Evolutionary conservation across 805 yeast species (phyloP), one percentile per base, ranked within the genome.

Genomic region (Lachancea dasiensis): DNA sequence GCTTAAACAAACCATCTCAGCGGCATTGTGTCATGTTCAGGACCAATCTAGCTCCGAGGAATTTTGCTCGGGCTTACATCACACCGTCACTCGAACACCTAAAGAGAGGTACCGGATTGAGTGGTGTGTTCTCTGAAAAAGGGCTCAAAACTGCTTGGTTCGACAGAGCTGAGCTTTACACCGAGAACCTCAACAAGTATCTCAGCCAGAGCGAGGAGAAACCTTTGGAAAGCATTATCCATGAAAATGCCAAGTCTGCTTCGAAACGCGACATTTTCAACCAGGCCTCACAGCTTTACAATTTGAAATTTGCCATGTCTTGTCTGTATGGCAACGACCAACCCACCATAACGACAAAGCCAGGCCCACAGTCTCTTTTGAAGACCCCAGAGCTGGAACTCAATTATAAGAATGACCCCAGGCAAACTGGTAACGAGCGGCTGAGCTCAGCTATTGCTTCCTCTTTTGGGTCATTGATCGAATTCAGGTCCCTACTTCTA

Each of bases 391-490:
- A 56, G 4, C 32, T 58, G 21, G 41, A 52, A 5, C 37, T 50
- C 6, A 44, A 42, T 24, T 59, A 59, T 30, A 40, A 60, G 6
- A 56, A 59, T 19, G 54, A 49, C 3, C 64, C 67, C 28, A 42
- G 45, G 13, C 66, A 67, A 35, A 63, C 36, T 3, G 54, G 51
- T 5, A 47, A 47, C 46, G 54, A 54, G 41, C 55, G 56, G 11
- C 60, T 77, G 33, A 55, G 57, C 16, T 57, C 64, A 18, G 74
- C 82, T 64, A 67, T 85, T 19, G 61, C 63, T 15, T 64, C 68
- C 28, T 73, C 81, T 2, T 87, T 87, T 61, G 95, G 95, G 5
- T 77, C 89, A 0, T 45, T 86, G 7, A 75, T 72, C 11, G 94
- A 86, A 56, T 80, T 92, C 56, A 72, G 82, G 49, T 75, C 83